A percentile compares a stretch with the other conserved stretches of the same genome.
These are phyloP conservation scores for Fusarium praegraminearum DNA, from an alignment of 2,329 filamentous ascomycete genomes.

Conservation along the genomic window DNA sequence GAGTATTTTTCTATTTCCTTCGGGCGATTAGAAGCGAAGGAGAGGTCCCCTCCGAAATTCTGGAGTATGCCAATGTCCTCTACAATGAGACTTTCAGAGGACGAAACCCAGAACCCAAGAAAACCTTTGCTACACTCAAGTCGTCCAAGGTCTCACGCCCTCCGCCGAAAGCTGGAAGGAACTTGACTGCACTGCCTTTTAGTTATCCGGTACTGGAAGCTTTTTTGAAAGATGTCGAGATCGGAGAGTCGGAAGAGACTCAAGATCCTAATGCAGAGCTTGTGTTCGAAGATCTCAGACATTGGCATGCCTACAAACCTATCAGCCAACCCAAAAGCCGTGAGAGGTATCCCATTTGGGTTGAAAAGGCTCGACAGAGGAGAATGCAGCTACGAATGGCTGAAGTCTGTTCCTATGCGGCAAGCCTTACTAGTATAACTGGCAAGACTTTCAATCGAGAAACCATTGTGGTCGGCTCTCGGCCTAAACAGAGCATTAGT, in stretches of 20 bases:
- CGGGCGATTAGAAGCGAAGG: slow-evolving; percentile 13
- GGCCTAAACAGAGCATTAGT: background rate
- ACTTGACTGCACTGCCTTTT: slow-evolving; percentile 58
- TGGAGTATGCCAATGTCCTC: slow-evolving; percentile 4
- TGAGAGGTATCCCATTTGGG: slow-evolving; percentile 39
- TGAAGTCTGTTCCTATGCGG: slow-evolving; percentile 76
- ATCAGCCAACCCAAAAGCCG: slow-evolving; percentile 57
- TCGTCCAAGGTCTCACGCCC: background rate
- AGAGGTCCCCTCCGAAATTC: slow-evolving; percentile 5
- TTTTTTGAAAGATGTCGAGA: slow-evolving; percentile 58
- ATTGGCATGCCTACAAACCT: slow-evolving; percentile 73
- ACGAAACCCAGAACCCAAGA: no score
- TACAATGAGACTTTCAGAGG: slow-evolving; percentile 8
- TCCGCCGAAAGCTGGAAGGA: background rate
- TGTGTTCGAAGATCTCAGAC: slow-evolving; percentile 61
- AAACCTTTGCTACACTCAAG: background rate
- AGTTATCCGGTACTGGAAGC: slow-evolving; percentile 60
- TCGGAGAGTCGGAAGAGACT: slow-evolving; percentile 51
- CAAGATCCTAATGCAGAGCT: slow-evolving; percentile 48
- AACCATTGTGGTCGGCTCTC: slow-evolving; percentile 63
- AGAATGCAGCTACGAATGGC: slow-evolving; percentile 64
- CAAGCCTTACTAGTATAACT: slow-evolving; percentile 73
- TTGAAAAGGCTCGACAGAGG: slow-evolving; percentile 66
- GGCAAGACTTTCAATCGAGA: slow-evolving; percentile 74
- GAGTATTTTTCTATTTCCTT: slow-evolving; percentile 46